phyloP scores from a whole-genome alignment of 345 rosid genomes.

The Syzygium oleosum region DNA sequence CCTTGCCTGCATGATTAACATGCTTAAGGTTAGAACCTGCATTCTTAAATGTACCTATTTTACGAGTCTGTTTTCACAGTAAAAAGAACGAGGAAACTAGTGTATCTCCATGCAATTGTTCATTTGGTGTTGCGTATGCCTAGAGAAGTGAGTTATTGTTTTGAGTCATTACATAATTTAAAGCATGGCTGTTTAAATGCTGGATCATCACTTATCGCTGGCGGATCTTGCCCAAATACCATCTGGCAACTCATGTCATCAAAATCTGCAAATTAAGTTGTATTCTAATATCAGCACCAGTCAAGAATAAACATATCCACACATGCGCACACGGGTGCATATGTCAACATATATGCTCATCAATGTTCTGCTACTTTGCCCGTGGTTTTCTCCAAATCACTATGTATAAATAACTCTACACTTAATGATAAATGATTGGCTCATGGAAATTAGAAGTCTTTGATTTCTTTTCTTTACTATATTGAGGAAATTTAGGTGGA shows the following conservation, averaged over 20 bases:
- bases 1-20: slow-evolving; percentile 48
- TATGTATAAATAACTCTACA: not conserved
- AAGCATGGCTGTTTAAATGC: slow-evolving; percentile 80
- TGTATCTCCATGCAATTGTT: not conserved
- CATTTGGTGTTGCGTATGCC: not conserved
- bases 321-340: not conserved
- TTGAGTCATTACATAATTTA: slow-evolving; percentile 47
- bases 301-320: not conserved
- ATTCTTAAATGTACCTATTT: not conserved
- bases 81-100: not conserved
- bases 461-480: not conserved
- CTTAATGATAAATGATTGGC: not conserved
- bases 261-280: slow-evolving; percentile 54
- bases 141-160: not conserved
- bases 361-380: not conserved
- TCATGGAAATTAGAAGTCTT: not conserved
- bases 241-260: slow-evolving; percentile 91
- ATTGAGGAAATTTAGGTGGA: not conserved
- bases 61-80: not conserved
- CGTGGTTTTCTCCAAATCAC: not conserved
- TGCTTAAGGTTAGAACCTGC: not conserved
- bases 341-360: not conserved
- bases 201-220: slow-evolving; percentile 56
- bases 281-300: not conserved
- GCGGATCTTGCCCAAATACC: slow-evolving; percentile 89